These are phyloP conservation scores for Pythium oligandrum DNA, from an alignment of 352 stramenopile species.

Conservation along the genomic window DNA sequence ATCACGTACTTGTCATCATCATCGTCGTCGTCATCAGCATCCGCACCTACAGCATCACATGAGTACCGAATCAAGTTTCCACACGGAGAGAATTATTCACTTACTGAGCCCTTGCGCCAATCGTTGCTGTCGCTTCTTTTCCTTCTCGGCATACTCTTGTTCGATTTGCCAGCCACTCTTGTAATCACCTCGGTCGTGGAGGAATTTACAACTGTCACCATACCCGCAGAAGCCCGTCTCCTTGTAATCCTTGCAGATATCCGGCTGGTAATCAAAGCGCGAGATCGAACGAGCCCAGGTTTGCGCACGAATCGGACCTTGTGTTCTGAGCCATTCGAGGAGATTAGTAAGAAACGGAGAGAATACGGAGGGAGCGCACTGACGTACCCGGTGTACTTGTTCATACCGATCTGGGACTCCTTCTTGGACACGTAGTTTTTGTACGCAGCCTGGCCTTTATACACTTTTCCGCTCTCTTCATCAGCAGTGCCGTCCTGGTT, in stretches of 20 bases:
- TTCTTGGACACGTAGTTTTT: constrained; percentile 89
- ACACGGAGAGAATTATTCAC: constrained; percentile 9
- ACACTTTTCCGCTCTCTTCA: constrained; percentile 68
- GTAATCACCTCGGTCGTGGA: constrained; percentile 98
- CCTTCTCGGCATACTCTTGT: constrained; percentile 91
- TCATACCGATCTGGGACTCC: constrained; percentile 82
- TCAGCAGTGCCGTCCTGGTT: constrained; percentile 72
- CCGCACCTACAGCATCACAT: constrained; percentile 17
- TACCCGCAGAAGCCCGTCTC: constrained; percentile 99
- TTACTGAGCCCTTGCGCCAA: constrained; percentile 43
- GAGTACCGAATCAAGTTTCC: constrained; percentile 11
- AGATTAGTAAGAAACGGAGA: constrained; percentile 1
- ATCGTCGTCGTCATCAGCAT: constrained; percentile 52
- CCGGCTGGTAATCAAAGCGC: constrained; percentile 96
- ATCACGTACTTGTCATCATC: constrained; percentile 61
- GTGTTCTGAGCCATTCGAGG: constrained; percentile 45
- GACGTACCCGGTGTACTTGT: constrained; percentile 84
- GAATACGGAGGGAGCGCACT: not conserved
- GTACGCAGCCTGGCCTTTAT: constrained; percentile 78
- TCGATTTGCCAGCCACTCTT: constrained; percentile 98
- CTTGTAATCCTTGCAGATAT: constrained; percentile 99
- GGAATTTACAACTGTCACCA: constrained; percentile 95
- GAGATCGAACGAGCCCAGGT: constrained; percentile 93
- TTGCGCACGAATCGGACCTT: constrained; percentile 93
- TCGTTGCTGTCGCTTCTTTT: constrained; percentile 85